Base-by-base conservation (phyloP, 176 grass and related monocot genomes). In the Ampelocalamus luodianensis region DNA sequence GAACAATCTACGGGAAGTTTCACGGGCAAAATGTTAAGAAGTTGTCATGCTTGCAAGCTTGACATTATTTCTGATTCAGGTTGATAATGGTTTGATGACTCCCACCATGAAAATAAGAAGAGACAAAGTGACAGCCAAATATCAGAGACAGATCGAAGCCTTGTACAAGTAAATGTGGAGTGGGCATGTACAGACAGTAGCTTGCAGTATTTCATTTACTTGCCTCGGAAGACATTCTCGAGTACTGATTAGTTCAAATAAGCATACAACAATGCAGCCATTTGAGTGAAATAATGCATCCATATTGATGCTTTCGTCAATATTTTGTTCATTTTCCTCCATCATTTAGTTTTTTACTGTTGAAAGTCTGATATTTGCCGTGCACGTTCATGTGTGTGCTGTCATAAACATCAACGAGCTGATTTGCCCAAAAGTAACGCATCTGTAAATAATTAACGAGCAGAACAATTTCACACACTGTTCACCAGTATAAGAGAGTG, bases 21-120 rank as follows among this genome's bases (percentile, higher is more conserved):
- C 22, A 11, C 22, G 23, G 1, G 18, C 36, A 42, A 16, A 11
- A 17, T 8, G 8, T 58, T 0, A 15, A n/a, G 1, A 13, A 32
- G 2, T 20, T 62, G 4, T 76, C 13, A 27, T 72, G 16, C 3
- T 48, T 54, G 45, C 37, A 59, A 86, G 20, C 22, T 14, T 90
- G 58, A 73, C 23, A 49, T n/a, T 23, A 2, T 59, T 74, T 58
- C 20, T 11, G 15, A 3, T 85, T 50, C 86, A 98, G 96, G 90
- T 98, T 23, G 91, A 98, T 78, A 98, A 92, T 71, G 96, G 86
- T 69, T 87, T 98, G 79, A 87, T 98, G 93, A 98, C 96, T 5
- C 93, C 96, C 18, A 98, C 96, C 37, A 94, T 98, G 96, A 98
- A 98, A 87, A 73, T 95, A 85, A 74, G 81, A 81, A 90, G 96